Percentiles rank a stretch among this genome's conserved stretches.
These are phyloP conservation scores for Selaginella moellendorffii DNA, from an alignment of 75 land plant genomes.

Conservation along the genomic window DNA sequence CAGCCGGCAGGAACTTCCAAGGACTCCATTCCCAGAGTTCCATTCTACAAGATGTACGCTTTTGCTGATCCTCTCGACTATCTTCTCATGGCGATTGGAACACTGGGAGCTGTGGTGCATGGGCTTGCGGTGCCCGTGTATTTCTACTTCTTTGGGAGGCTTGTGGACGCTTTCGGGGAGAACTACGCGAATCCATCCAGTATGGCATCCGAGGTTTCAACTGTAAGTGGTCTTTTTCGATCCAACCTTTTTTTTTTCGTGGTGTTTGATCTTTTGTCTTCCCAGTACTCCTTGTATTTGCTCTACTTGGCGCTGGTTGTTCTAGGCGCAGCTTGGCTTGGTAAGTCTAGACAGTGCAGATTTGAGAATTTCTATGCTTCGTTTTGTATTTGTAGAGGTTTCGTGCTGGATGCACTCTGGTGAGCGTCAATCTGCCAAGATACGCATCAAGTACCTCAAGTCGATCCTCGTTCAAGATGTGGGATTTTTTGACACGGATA, in stretches of 20 bases:
- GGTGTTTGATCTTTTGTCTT: background rate
- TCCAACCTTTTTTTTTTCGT: background rate
- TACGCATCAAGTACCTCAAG: conserved; percentile 14
- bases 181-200: conserved; percentile 1
- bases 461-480: conserved; percentile 28
- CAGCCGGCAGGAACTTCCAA: background rate
- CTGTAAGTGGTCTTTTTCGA: background rate
- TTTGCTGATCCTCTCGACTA: background rate
- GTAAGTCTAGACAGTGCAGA: background rate
- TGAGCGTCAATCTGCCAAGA: conserved; percentile 27
- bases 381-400: conserved; percentile 21
- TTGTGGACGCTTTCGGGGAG: conserved; percentile 24
- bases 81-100: conserved; percentile 20
- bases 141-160: conserved; percentile 24
- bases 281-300: background rate
- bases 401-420: conserved; percentile 32
- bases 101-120: conserved; percentile 18
- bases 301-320: background rate
- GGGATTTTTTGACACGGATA: conserved; percentile 28
- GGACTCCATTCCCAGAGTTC: background rate
- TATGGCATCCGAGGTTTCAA: conserved; percentile 9
- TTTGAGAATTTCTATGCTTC: background rate
- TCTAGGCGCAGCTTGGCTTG: background rate
- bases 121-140: conserved; percentile 24
- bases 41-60: background rate